Percentiles rank a stretch among this genome's conserved stretches.
Evolutionary conservation across 495 filamentous ascomycete species (phyloP).

Genomic region (Antarctomyces pellizariae): DNA sequence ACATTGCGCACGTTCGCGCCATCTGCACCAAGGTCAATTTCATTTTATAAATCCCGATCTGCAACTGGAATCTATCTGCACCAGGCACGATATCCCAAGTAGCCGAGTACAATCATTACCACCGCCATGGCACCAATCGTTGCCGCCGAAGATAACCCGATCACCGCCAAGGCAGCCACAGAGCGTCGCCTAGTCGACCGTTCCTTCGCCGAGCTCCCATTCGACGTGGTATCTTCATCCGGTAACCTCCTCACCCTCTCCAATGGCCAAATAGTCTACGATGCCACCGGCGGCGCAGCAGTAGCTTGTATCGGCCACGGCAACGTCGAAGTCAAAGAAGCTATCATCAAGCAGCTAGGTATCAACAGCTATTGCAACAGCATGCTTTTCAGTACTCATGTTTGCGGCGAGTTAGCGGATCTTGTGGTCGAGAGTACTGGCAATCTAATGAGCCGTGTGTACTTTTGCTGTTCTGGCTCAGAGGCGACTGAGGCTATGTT

Average conservation of each 20-base stretch:
- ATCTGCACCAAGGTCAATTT: no score
- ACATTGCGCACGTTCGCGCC: no score
- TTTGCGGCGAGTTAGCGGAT: constrained; percentile 19
- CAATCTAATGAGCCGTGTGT: constrained; percentile 20
- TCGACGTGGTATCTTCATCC: no score
- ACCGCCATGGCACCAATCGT: no score
- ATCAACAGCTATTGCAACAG: constrained; percentile 21
- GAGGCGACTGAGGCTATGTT: constrained; percentile 43
- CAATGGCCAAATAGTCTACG: constrained; percentile 39
- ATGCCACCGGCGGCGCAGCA: constrained; percentile 31
- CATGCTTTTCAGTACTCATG: constrained; percentile 19
- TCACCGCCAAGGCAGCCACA: no score
- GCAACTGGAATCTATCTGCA: no score
- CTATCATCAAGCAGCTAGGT: constrained; percentile 16
- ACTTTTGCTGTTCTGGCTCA: constrained; percentile 32
- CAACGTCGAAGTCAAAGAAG: constrained; percentile 18
- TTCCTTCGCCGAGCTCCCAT: no score
- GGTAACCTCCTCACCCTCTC: constrained; percentile 17
- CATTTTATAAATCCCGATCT: no score
- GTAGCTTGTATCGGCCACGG: constrained; percentile 28
- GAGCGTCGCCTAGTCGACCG: no score
- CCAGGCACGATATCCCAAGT: no score
- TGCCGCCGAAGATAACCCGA: no score
- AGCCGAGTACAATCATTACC: no score
- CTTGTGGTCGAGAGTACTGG: constrained; percentile 21